phyloP scores from a whole-genome alignment of 352 stramenopile genomes.

The Saprolegnia diclina region DNA sequence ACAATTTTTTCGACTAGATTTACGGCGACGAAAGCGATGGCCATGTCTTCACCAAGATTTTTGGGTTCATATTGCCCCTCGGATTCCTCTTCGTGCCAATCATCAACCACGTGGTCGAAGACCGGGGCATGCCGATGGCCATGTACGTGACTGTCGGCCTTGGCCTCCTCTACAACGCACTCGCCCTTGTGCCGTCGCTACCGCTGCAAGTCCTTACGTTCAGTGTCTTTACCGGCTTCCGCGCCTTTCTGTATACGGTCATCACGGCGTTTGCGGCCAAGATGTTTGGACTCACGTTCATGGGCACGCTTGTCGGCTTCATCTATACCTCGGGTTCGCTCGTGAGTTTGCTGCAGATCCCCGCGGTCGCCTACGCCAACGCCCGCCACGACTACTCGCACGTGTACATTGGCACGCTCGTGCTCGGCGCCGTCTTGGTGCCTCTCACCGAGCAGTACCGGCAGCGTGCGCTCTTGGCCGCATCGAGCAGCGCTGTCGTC shows the following conservation, averaged over 20 bases:
- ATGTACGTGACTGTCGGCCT: constrained; percentile 14
- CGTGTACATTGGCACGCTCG: constrained; percentile 6
- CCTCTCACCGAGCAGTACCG: not conserved
- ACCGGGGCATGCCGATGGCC: not conserved
- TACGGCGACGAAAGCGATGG: constrained; percentile 3
- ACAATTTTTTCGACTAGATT: not conserved
- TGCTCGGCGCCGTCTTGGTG: not conserved
- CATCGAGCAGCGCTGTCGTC: too few species aligned
- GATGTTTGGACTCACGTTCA: constrained; percentile 21
- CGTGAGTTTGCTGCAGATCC: constrained; percentile 17
- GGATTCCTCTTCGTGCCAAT: constrained; percentile 20
- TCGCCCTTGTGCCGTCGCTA: constrained; percentile 4
- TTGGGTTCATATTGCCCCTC: constrained; percentile 24
- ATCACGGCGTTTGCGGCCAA: constrained; percentile 24
- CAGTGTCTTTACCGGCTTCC: constrained; percentile 16
- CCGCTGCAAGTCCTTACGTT: constrained; percentile 18
- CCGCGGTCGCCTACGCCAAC: constrained; percentile 12
- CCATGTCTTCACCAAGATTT: constrained; percentile 22
- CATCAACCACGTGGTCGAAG: constrained; percentile 13
- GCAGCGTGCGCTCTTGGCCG: not conserved
- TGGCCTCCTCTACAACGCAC: constrained; percentile 17
- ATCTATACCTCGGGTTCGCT: constrained; percentile 16
- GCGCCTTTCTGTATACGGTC: constrained; percentile 23
- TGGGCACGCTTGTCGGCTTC: constrained; percentile 19
- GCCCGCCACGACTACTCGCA: not conserved